These are phyloP conservation scores for Sarocladium kiliense DNA, from an alignment of 2,329 filamentous ascomycete genomes.

Conservation along the genomic window DNA sequence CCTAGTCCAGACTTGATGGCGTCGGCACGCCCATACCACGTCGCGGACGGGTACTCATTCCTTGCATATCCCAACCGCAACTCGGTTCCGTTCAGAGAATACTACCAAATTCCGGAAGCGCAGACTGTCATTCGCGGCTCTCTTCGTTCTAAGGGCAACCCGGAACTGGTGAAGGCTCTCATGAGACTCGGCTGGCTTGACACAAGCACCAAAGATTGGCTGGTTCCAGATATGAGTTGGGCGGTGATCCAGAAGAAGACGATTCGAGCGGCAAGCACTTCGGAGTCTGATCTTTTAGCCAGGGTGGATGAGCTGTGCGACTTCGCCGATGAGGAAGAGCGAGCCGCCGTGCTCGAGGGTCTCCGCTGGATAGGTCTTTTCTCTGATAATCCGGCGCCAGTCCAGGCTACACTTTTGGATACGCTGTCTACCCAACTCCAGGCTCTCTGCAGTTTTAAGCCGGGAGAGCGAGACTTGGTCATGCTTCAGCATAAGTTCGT, in stretches of 20 bases:
- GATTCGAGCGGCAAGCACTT: constrained; percentile 11
- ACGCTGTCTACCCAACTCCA: constrained; percentile 63
- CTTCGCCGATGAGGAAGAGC: constrained; percentile 56
- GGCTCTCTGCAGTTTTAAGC: constrained; percentile 66
- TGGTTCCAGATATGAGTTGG: constrained; percentile 17
- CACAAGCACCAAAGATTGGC: constrained; percentile 13
- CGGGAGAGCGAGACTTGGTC: constrained; percentile 58
- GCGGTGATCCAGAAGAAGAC: constrained; percentile 15
- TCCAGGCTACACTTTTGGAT: constrained; percentile 61
- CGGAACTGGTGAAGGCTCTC: constrained; percentile 62
- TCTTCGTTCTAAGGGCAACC: constrained; percentile 63
- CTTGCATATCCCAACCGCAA: constrained; percentile 69
- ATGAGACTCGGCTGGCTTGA: constrained; percentile 62
- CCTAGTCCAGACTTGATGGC: constrained; percentile 52
- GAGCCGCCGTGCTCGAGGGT: constrained; percentile 41
- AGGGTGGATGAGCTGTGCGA: constrained; percentile 57
- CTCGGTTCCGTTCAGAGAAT: constrained; percentile 60
- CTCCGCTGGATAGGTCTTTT: constrained; percentile 23
- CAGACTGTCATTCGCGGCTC: constrained; percentile 64
- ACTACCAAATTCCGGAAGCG: constrained; percentile 65
- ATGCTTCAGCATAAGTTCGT: constrained; percentile 64
- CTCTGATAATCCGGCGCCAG: constrained; percentile 37
- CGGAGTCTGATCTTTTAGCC: constrained; percentile 46
- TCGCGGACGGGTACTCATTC: constrained; percentile 52
- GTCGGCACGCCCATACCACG: constrained; percentile 62